Conservation (phyloP, 2,329 filamentous ascomycete species). For the Diaporthe vexans region DNA sequence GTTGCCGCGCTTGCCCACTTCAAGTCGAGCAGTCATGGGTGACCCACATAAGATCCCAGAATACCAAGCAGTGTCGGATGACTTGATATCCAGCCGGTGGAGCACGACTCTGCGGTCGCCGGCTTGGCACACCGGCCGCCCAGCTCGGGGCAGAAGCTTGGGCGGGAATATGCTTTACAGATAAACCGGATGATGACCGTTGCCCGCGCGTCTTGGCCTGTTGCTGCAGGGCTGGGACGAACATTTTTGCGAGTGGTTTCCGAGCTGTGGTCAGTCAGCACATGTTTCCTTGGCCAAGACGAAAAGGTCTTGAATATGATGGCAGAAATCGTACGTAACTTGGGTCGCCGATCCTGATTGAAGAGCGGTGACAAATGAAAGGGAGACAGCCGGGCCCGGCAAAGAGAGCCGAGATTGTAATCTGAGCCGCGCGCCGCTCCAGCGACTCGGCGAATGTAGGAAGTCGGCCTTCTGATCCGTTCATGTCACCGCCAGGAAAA, state of each 20-base stretch:
- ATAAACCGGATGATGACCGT: conserved; percentile 19
- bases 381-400: conserved; percentile 6
- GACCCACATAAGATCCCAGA: conserved; percentile 21
- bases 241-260: not conserved
- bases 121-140: conserved; percentile 23
- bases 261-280: not conserved
- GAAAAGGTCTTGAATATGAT: not conserved
- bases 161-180: not conserved
- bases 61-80: conserved; percentile 15
- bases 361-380: conserved; percentile 20
- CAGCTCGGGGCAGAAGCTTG: not conserved
- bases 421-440: not conserved
- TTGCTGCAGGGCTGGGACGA: not conserved
- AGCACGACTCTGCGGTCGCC: conserved; percentile 31
- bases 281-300: not conserved
- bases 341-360: conserved; percentile 4
- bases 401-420: conserved; percentile 17
- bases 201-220: not conserved
- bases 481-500: not conserved
- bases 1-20: conserved; percentile 27
- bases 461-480: not conserved
- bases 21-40: not conserved
- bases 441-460: not conserved
- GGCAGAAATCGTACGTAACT: conserved; percentile 15
- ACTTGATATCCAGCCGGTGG: conserved; percentile 30